Conservation (phyloP, 169 alveolate species). For the Eimeria falciformis region DNA sequence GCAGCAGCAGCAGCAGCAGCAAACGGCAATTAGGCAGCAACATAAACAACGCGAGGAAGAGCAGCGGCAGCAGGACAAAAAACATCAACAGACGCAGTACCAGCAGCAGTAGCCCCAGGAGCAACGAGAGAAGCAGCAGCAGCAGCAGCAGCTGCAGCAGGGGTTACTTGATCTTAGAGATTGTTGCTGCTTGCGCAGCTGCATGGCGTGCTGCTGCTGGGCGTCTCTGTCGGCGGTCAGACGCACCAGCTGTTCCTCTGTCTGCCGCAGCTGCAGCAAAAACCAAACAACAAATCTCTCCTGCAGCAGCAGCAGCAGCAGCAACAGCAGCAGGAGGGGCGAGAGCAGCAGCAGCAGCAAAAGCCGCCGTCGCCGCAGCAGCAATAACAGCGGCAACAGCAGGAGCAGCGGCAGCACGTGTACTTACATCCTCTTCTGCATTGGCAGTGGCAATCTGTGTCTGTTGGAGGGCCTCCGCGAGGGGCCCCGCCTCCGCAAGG, state of each 20-base stretch:
- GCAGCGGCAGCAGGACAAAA: neutral
- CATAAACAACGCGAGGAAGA: neutral
- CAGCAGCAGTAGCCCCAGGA: conserved; percentile 10
- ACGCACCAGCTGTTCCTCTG: conserved; percentile 41
- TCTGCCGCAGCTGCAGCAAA: conserved; percentile 27
- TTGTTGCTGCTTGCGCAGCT: neutral
- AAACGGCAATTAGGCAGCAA: neutral
- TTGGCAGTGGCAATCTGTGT: neutral
- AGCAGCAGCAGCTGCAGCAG: conserved; percentile 15
- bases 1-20: conserved; percentile 25
- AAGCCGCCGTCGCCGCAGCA: neutral
- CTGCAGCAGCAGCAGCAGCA: conserved; percentile 1
- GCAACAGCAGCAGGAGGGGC: neutral
- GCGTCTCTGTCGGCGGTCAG: conserved; percentile 13
- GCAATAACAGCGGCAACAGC: neutral
- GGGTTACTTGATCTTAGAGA: neutral
- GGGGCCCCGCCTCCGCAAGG: neutral
- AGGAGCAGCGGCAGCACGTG: conserved; percentile 22
- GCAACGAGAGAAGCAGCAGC: neutral
- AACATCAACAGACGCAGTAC: neutral
- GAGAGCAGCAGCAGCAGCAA: neutral
- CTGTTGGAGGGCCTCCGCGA: conserved; percentile 6
- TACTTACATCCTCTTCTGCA: conserved; percentile 9
- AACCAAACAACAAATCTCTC: neutral
- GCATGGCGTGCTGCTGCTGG: conserved; percentile 26